Percentiles rank a stretch among this genome's conserved stretches.
Evolutionary conservation across 192 early-diverging fungal species (phyloP).

Genomic region (Entomortierella parvispora): DNA sequence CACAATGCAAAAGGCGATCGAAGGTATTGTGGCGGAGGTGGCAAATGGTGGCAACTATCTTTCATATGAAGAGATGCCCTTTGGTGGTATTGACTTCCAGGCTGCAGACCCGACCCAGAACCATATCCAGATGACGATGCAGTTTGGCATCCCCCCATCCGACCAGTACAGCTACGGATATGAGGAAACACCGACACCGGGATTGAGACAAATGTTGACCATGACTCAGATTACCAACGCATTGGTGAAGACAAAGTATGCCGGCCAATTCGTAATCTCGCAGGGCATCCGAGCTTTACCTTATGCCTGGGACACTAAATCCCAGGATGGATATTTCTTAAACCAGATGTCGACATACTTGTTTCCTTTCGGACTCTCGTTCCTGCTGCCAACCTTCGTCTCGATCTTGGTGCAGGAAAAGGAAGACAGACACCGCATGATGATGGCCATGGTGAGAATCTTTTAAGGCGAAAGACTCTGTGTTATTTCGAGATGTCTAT

Average conservation of each 20-base stretch:
- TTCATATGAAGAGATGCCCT: neutral
- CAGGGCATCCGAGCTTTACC: conserved; percentile 39
- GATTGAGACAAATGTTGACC: conserved; percentile 29
- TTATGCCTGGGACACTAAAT: conserved; percentile 5
- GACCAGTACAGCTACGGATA: neutral
- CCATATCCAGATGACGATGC: conserved; percentile 27
- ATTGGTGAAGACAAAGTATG: conserved; percentile 30
- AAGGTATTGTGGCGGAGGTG: neutral
- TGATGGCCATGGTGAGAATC: conserved; percentile 50
- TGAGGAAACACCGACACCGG: neutral
- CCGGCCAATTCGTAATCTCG: conserved; percentile 21
- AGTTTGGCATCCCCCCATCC: conserved; percentile 15
- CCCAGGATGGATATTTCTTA: neutral
- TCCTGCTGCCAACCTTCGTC: conserved; percentile 41
- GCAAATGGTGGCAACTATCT: neutral
- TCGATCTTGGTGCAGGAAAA: conserved; percentile 45
- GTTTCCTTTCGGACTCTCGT: conserved; percentile 43
- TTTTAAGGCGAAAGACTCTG: neutral
- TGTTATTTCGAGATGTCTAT: too few species aligned
- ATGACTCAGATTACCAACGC: conserved; percentile 31
- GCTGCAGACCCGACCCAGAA: neutral
- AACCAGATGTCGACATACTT: conserved; percentile 13
- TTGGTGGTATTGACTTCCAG: conserved; percentile 18
- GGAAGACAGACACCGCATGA: conserved; percentile 40
- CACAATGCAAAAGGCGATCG: conserved; percentile 8